Percentiles rank a stretch among this genome's conserved stretches.
Conservation (phyloP, 306 rosid genomes). For the Mucuna pruriens region DNA sequence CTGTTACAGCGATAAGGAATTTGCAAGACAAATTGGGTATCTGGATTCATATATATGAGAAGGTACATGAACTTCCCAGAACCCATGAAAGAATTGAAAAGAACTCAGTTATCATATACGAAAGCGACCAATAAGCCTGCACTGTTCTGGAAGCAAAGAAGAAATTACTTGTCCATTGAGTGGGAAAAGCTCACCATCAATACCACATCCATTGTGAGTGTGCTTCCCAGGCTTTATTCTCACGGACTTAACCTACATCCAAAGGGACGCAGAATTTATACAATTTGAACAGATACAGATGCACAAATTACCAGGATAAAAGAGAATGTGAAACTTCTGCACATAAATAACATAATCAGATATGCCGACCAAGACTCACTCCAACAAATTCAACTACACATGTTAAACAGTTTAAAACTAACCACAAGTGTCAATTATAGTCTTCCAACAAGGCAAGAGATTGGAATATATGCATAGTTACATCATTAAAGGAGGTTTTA, state of each 20-base stretch:
- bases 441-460: conserved; percentile 28
- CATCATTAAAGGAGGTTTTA: conserved; percentile 1
- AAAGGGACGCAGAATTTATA: conserved; percentile 30
- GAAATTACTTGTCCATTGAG: conserved; percentile 86
- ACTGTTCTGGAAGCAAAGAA: conserved; percentile 93
- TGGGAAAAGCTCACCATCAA: conserved; percentile 96
- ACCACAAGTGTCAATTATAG: conserved; percentile 3
- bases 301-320: conserved; percentile 33
- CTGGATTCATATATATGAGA: conserved; percentile 35
- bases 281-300: conserved; percentile 25
- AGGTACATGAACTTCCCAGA: conserved; percentile 48
- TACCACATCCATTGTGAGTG: conserved; percentile 90
- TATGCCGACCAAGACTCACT: conserved; percentile 21
- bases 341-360: conserved; percentile 20
- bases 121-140: conserved; percentile 95
- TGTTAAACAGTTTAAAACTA: conserved; percentile 10
- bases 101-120: conserved; percentile 57
- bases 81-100: conserved; percentile 56
- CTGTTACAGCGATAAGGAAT: conserved; percentile 48
- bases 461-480: neutral
- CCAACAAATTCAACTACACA: conserved; percentile 5
- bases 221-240: conserved; percentile 90
- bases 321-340: conserved; percentile 8
- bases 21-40: conserved; percentile 44
- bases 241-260: conserved; percentile 85